phyloP scores from a whole-genome alignment of 2,329 filamentous ascomycete species.

The Paramyrothecium roridum region DNA sequence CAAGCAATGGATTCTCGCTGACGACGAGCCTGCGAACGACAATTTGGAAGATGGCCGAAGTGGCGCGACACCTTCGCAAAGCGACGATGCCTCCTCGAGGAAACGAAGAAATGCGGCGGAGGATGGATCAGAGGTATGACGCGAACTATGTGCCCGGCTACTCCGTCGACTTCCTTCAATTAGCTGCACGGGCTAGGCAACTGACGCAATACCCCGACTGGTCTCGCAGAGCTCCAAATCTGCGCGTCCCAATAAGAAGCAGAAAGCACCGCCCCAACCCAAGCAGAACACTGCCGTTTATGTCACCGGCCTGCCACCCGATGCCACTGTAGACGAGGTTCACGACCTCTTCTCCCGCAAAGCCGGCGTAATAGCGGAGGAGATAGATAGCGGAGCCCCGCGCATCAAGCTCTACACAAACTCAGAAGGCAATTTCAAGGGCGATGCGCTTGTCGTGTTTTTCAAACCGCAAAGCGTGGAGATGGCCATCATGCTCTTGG shows the following conservation, averaged over 20 bases:
- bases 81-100: conserved; percentile 21
- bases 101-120: conserved; percentile 41
- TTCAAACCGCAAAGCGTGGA: conserved; percentile 93
- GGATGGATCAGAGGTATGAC: conserved; percentile 40
- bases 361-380: conserved; percentile 88
- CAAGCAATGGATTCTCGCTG: conserved; percentile 71
- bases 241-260: conserved; percentile 39
- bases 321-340: conserved; percentile 78
- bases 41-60: conserved; percentile 32
- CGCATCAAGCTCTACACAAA: conserved; percentile 93
- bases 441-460: conserved; percentile 89
- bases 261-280: conserved; percentile 46
- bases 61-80: conserved; percentile 10
- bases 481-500: conserved; percentile 76
- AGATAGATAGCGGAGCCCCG: conserved; percentile 82
- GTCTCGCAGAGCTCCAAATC: conserved; percentile 28
- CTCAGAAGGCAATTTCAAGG: conserved; percentile 81
- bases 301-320: conserved; percentile 79
- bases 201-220: conserved; percentile 13
- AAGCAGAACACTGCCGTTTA: conserved; percentile 86
- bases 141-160: background rate
- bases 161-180: background rate
- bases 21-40: conserved; percentile 37
- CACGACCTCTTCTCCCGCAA: conserved; percentile 77
- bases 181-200: background rate